These are phyloP conservation scores for Rugonectria rugulosa DNA, from an alignment of 2,329 filamentous ascomycete species.

Conservation along the genomic window DNA sequence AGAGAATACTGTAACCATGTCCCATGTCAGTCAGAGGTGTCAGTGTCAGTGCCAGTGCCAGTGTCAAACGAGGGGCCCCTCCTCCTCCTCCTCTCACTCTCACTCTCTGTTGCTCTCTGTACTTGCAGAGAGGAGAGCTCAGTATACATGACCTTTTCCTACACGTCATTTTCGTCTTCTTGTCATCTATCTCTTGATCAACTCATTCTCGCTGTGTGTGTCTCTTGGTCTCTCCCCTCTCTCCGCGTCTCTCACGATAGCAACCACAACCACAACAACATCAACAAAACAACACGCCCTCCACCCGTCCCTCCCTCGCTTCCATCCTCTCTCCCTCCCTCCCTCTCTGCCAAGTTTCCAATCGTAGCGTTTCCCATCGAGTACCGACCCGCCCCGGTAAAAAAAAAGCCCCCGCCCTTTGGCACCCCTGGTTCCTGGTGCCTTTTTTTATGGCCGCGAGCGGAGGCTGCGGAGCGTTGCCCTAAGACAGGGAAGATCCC, in stretches of 20 bases:
- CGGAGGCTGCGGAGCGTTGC: background rate
- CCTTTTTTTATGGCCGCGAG: background rate
- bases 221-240: too few species aligned
- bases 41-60: conserved; percentile 6
- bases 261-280: background rate
- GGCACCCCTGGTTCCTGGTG: conserved; percentile 25
- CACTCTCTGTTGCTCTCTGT: too few species aligned
- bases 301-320: background rate
- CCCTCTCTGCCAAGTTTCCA: background rate
- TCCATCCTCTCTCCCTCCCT: background rate
- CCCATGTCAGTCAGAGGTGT: background rate
- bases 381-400: conserved; percentile 9
- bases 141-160: too few species aligned
- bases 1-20: background rate
- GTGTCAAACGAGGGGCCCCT: conserved; percentile 1
- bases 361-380: background rate
- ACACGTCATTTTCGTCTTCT: too few species aligned
- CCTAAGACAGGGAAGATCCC: conserved; percentile 27
- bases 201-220: too few species aligned
- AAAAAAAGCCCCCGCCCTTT: conserved; percentile 18
- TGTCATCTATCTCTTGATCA: too few species aligned
- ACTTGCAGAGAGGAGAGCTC: too few species aligned
- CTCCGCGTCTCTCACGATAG: too few species aligned
- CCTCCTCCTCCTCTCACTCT: conserved; percentile 5
- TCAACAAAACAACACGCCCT: conserved; percentile 7